Conservation (phyloP, 768 basidiomycete genomes). For the Kwoniella shandongensis region DNA sequence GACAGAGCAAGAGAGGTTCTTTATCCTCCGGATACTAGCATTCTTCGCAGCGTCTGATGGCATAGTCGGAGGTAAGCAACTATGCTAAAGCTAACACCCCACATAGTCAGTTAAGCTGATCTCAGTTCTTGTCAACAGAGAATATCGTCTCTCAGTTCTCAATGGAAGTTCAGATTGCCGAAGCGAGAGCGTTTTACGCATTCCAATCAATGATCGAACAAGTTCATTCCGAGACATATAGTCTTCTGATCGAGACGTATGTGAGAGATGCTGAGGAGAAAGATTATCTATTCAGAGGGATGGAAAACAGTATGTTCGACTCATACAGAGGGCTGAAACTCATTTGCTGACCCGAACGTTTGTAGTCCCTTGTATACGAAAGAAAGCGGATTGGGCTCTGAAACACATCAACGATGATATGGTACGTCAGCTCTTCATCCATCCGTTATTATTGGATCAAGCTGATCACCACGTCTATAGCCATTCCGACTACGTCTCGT, state of each 20-base stretch:
- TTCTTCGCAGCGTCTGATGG: conserved; percentile 83
- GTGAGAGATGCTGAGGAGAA: conserved; percentile 52
- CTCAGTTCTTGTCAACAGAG: conserved; percentile 22
- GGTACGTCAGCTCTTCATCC: conserved; percentile 20
- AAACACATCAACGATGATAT: conserved; percentile 50
- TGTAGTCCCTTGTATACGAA: conserved; percentile 51
- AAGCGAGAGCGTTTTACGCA: conserved; percentile 53
- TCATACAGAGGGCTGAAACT: no score
- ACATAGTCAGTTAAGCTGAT: conserved; percentile 4
- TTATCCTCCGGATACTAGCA: conserved; percentile 60
- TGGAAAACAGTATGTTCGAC: conserved; percentile 48
- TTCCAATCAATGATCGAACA: conserved; percentile 55
- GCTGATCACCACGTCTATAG: conserved; percentile 1
- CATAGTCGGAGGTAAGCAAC: conserved; percentile 46
- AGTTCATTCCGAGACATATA: conserved; percentile 54
- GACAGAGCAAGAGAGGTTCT: conserved; percentile 54
- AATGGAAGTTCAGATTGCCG: conserved; percentile 52
- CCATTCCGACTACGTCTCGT: conserved; percentile 34
- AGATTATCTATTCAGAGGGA: conserved; percentile 49
- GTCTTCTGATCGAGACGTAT: conserved; percentile 53
- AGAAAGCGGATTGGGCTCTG: conserved; percentile 54
- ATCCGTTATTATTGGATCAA: background rate
- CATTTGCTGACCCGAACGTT: no score
- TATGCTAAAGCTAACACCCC: background rate
- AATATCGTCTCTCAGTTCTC: conserved; percentile 53